phyloP scores from a whole-genome alignment of 2,329 filamentous ascomycete species.

The Camillea tinctor region DNA sequence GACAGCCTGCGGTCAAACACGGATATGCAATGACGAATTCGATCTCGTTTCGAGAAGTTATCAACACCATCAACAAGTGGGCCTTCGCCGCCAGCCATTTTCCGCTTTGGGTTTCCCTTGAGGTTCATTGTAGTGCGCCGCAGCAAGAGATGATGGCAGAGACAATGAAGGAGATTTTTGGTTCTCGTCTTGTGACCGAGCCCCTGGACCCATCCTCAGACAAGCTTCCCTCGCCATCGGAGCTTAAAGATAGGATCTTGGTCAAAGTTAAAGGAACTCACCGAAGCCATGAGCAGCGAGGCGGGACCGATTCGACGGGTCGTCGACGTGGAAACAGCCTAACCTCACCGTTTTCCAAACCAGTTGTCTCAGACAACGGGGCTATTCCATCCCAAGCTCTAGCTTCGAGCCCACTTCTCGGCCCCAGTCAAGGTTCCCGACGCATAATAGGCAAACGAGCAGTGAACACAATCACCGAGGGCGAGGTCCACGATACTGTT shows the following conservation, averaged over 20 bases:
- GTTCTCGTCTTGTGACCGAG: constrained; percentile 72
- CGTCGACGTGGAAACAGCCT: constrained; percentile 67
- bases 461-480: constrained; percentile 55
- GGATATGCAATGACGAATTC: constrained; percentile 85
- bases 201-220: constrained; percentile 68
- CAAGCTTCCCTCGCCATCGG: constrained; percentile 78
- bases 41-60: constrained; percentile 87
- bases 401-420: constrained; percentile 54
- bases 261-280: constrained; percentile 91
- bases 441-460: constrained; percentile 50
- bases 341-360: constrained; percentile 71
- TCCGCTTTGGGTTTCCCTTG: constrained; percentile 90
- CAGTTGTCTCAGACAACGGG: constrained; percentile 58
- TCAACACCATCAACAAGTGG: constrained; percentile 91
- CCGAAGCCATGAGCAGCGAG: constrained; percentile 46
- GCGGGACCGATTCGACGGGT: constrained; percentile 44
- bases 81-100: constrained; percentile 86
- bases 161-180: constrained; percentile 83
- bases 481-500: constrained; percentile 51
- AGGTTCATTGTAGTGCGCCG: constrained; percentile 83
- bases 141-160: constrained; percentile 88
- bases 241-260: constrained; percentile 78
- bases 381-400: constrained; percentile 51
- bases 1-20: constrained; percentile 85
- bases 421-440: constrained; percentile 50